These are phyloP conservation scores for Porodaedalea pini DNA, from an alignment of 1,284 basidiomycete genomes.

Conservation along the genomic window DNA sequence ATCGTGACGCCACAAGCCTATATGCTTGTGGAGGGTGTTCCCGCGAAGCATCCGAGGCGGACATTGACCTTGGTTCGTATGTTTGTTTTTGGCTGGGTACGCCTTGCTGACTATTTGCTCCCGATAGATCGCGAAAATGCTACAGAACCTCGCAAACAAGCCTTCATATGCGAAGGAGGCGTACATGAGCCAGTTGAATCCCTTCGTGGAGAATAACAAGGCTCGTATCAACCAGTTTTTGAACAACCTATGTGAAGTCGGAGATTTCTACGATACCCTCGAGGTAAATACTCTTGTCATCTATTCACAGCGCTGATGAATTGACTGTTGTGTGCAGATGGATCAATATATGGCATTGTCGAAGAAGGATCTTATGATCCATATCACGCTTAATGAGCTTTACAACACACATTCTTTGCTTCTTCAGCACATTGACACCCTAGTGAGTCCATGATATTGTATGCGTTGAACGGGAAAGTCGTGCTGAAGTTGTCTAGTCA, in stretches of 20 bases:
- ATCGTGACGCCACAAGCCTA: slow-evolving; percentile 99
- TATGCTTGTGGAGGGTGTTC: slow-evolving; percentile 97
- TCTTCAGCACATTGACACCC: slow-evolving; percentile 89
- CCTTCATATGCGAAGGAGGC: slow-evolving; percentile 96
- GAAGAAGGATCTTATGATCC: slow-evolving; percentile 97
- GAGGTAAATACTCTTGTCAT: slow-evolving; percentile 57
- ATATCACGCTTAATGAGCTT: slow-evolving; percentile 98
- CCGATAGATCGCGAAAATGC: slow-evolving; percentile 94
- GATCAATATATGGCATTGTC: slow-evolving; percentile 99
- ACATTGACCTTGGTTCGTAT: slow-evolving; percentile 84
- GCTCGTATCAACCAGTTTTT: slow-evolving; percentile 95
- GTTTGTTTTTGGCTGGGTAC: background rate
- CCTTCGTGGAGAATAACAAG: slow-evolving; percentile 98
- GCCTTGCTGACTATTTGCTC: slow-evolving; percentile 13
- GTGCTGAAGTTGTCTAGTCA: slow-evolving; percentile 50
- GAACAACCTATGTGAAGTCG: slow-evolving; percentile 95
- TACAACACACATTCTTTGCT: slow-evolving; percentile 97
- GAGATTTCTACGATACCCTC: slow-evolving; percentile 98
- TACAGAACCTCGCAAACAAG: slow-evolving; percentile 99
- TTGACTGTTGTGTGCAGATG: slow-evolving; percentile 56
- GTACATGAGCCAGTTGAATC: slow-evolving; percentile 98
- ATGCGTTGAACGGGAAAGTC: background rate
- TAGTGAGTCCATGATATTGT: slow-evolving; percentile 54
- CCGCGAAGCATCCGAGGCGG: slow-evolving; percentile 93
- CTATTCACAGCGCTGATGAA: slow-evolving; percentile 8